Evolutionary conservation across 1,284 basidiomycete genomes (phyloP).

Genomic region (Pyrrhoderma lamaoense): DNA sequence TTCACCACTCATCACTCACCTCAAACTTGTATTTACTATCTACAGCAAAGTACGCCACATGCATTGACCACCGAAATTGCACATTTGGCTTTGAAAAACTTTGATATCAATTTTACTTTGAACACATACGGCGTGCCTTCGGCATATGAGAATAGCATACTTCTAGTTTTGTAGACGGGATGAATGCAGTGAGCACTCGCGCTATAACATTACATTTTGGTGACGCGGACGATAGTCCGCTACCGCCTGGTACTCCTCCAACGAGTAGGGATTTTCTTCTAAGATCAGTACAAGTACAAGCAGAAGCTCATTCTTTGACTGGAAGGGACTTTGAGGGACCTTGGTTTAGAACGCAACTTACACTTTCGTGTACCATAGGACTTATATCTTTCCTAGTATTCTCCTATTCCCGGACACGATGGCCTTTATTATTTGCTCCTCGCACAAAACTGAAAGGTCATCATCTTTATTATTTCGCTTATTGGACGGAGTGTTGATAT

Average conservation of each 20-base stretch:
- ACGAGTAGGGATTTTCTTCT: conserved; percentile 34
- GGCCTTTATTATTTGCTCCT: conserved; percentile 87
- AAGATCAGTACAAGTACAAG: background rate
- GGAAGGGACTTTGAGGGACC: conserved; percentile 75
- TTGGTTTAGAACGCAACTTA: conserved; percentile 89
- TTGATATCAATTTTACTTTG: no score
- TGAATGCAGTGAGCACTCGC: background rate
- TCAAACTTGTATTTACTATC: no score
- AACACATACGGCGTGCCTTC: no score
- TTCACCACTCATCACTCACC: no score
- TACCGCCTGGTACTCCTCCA: conserved; percentile 53
- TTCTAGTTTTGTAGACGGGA: no score
- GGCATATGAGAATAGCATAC: no score
- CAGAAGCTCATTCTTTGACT: background rate
- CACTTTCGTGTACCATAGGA: conserved; percentile 75
- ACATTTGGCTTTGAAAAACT: no score
- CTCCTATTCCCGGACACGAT: conserved; percentile 79
- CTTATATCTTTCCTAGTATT: conserved; percentile 79
- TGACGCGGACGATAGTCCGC: conserved; percentile 16
- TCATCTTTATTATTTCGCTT: conserved; percentile 17
- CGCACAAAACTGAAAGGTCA: conserved; percentile 89
- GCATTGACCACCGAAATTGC: no score
- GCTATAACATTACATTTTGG: background rate
- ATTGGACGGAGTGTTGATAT: no score
- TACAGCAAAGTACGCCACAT: no score